Evolutionary conservation across 306 rosid genomes (phyloP).

Genomic region (Corylus americana): DNA sequence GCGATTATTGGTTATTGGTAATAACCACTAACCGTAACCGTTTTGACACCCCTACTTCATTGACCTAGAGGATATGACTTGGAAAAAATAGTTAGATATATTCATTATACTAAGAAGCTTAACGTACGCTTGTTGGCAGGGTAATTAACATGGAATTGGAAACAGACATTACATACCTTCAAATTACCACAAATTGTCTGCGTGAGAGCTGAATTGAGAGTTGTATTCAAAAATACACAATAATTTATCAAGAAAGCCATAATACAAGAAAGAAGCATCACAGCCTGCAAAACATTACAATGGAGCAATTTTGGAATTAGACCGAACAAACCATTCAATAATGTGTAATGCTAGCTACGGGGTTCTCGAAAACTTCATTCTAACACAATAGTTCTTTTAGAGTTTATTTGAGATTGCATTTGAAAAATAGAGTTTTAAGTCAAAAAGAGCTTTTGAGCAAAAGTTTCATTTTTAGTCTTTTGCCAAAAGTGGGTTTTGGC

Average conservation of each 20-base stretch:
- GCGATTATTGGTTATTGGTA: too few species aligned
- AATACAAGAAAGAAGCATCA: slow-evolving; percentile 71
- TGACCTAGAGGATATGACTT: neutral
- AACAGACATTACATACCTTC: slow-evolving; percentile 35
- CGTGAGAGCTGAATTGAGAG: slow-evolving; percentile 81
- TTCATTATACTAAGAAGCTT: neutral
- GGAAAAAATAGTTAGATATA: neutral
- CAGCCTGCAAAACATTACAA: slow-evolving; percentile 55
- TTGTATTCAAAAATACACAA: slow-evolving; percentile 70
- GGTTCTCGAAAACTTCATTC: neutral
- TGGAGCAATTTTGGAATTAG: slow-evolving; percentile 22
- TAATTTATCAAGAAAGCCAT: slow-evolving; percentile 77
- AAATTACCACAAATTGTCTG: slow-evolving; percentile 80
- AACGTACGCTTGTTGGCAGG: neutral
- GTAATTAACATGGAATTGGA: neutral
- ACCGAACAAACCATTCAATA: neutral
- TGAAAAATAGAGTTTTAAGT: too few species aligned
- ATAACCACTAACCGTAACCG: too few species aligned
- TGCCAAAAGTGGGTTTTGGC: too few species aligned
- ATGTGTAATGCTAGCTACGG: too few species aligned
- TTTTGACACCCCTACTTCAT: neutral
- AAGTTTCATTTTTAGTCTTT: too few species aligned
- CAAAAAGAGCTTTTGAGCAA: too few species aligned
- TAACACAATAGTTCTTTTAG: neutral
- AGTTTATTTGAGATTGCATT: too few species aligned